Conservation (phyloP, 257 asterid genomes). For the Scutellaria galericulata region DNA sequence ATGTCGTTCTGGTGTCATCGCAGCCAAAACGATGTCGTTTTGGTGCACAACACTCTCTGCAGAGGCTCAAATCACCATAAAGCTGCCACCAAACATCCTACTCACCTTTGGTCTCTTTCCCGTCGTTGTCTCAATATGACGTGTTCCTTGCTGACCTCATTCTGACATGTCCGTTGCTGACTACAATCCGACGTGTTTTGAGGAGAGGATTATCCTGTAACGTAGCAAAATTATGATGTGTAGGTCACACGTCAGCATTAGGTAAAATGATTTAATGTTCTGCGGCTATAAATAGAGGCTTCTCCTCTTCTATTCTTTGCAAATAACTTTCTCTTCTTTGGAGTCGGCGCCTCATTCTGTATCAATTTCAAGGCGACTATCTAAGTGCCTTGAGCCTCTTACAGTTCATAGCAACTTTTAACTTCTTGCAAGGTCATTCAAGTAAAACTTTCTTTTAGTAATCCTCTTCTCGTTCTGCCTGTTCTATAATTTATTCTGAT, state of each 20-base stretch:
- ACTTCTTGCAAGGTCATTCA: too few relatives aligned
- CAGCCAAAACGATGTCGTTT: too few relatives aligned
- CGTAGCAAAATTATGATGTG: background rate
- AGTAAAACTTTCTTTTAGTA: too few relatives aligned
- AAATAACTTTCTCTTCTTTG: background rate
- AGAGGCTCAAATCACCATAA: too few relatives aligned
- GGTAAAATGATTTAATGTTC: background rate
- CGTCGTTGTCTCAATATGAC: too few relatives aligned
- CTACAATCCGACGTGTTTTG: background rate
- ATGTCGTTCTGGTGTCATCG: too few relatives aligned
- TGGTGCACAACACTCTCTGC: too few relatives aligned
- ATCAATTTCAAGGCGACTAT: background rate
- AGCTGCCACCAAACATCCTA: background rate
- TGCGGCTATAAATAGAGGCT: background rate
- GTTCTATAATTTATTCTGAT: background rate
- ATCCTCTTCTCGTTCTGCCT: background rate
- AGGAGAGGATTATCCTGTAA: background rate
- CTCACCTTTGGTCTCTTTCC: background rate
- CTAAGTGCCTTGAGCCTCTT: background rate
- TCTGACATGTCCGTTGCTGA: slow-evolving; percentile 1
- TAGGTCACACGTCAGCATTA: background rate
- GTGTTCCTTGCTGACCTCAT: background rate
- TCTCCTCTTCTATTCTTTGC: slow-evolving; percentile 1
- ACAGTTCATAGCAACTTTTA: background rate
- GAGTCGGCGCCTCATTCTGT: background rate